These are phyloP conservation scores for Pseudopediastrum boryanum DNA, from an alignment of 139 green algal species.

Conservation along the genomic window DNA sequence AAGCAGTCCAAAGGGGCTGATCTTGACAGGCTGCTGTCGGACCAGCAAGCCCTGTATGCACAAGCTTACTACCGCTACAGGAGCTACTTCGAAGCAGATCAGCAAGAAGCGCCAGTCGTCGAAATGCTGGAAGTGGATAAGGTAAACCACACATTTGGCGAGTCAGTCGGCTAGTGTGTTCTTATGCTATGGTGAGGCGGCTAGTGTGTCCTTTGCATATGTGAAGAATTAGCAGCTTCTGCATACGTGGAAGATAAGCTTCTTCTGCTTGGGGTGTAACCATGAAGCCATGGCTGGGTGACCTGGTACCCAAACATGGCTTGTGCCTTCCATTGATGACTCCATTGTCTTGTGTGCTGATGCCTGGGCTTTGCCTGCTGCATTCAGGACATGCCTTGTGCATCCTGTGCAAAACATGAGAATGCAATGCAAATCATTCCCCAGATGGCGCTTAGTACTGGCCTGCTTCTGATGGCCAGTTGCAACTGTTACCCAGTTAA, in stretches of 20 bases:
- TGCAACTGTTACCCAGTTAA: too few species aligned
- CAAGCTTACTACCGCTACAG: constrained; percentile 42
- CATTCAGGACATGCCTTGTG: too few species aligned
- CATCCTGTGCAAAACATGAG: too few species aligned
- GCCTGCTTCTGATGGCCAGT: too few species aligned
- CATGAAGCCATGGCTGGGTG: background rate
- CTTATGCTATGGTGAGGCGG: background rate
- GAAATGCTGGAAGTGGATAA: constrained; percentile 24
- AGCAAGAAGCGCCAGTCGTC: constrained; percentile 7
- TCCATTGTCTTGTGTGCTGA: too few species aligned
- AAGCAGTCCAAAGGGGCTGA: constrained; percentile 41
- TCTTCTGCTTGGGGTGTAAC: background rate
- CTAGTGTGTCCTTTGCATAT: background rate
- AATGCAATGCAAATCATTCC: too few species aligned
- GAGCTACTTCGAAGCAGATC: constrained; percentile 8
- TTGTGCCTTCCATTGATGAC: too few species aligned
- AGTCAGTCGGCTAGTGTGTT: background rate
- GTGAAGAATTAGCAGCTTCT: background rate
- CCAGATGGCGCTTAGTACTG: too few species aligned
- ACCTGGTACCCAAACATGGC: background rate
- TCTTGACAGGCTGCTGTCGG: constrained; percentile 37
- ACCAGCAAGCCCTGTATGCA: constrained; percentile 35
- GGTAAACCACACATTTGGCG: background rate
- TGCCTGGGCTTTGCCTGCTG: too few species aligned
- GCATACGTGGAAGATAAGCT: background rate